Evolutionary conservation across 768 basidiomycete species (phyloP).

Genomic region (Kwoniella bestiolae): DNA sequence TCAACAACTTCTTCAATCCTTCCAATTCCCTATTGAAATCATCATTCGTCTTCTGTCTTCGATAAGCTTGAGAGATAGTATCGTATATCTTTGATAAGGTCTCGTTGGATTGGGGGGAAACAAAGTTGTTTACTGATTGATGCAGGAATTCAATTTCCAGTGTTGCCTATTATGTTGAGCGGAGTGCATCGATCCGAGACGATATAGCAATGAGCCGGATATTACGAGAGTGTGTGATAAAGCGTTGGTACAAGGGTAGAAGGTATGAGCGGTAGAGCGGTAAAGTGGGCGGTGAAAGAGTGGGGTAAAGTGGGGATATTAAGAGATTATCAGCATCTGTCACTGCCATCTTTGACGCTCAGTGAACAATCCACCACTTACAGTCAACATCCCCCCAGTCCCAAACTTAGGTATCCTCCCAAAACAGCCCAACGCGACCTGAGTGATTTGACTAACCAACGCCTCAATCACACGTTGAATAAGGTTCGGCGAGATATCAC

Average conservation of each 20-base stretch:
- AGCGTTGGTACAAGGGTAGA: too few species aligned
- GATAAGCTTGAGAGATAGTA: constrained; percentile 91
- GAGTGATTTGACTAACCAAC: constrained; percentile 79
- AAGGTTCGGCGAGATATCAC: constrained; percentile 74
- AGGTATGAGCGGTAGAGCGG: not conserved
- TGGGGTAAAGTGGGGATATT: not conserved
- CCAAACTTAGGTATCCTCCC: constrained; percentile 87
- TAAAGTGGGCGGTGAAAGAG: not conserved
- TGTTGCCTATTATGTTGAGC: constrained; percentile 83
- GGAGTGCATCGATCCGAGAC: too few species aligned
- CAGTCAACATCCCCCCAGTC: constrained; percentile 97
- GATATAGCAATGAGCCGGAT: too few species aligned
- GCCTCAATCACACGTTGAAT: constrained; percentile 79
- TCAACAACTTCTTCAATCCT: constrained; percentile 85
- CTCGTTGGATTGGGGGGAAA: constrained; percentile 74
- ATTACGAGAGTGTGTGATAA: too few species aligned
- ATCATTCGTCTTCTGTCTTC: constrained; percentile 65
- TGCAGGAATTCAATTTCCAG: constrained; percentile 99
- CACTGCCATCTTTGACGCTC: too few species aligned
- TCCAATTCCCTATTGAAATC: constrained; percentile 79
- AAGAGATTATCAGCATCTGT: not conserved
- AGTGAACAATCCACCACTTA: constrained; percentile 62
- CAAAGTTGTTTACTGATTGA: constrained; percentile 87
- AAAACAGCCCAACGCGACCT: constrained; percentile 83
- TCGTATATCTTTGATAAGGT: constrained; percentile 90